Conservation (phyloP, 768 basidiomycete genomes). For the Tubosaeta brunneosetosa region DNA sequence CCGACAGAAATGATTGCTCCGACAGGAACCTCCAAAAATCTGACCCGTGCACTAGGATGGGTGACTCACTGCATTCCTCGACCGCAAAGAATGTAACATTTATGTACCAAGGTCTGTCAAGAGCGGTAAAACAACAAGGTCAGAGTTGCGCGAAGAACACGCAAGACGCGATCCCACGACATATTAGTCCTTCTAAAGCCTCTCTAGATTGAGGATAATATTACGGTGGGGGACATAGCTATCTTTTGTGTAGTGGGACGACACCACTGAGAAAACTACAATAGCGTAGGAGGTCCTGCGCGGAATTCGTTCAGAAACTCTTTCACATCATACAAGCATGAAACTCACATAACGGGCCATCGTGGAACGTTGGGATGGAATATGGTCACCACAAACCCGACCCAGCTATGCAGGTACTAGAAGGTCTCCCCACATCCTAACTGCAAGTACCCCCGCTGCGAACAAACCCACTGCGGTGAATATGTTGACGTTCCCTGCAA, state of each 20-base stretch:
- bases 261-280: constrained; percentile 4
- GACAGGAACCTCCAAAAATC: not conserved
- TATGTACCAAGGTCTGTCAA: constrained; percentile 11
- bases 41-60: not conserved
- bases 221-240: constrained; percentile 17
- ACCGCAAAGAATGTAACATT: constrained; percentile 4
- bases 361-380: not conserved
- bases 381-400: not conserved
- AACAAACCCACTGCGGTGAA: constrained; percentile 63
- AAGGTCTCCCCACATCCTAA: constrained; percentile 74
- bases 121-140: constrained; percentile 1
- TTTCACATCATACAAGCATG: not conserved
- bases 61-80: not conserved
- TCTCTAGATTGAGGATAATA: constrained; percentile 15
- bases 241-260: constrained; percentile 13
- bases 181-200: constrained; percentile 14
- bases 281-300: constrained; percentile 1
- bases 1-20: not conserved
- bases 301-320: not conserved
- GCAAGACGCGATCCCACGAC: constrained; percentile 9
- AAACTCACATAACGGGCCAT: constrained; percentile 6
- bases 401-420: constrained; percentile 56
- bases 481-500: constrained; percentile 69
- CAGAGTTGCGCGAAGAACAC: constrained; percentile 10
- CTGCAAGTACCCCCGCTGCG: constrained; percentile 61